Conservation (phyloP, 2,329 filamentous ascomycete genomes). For the Hortaea sp. region DNA sequence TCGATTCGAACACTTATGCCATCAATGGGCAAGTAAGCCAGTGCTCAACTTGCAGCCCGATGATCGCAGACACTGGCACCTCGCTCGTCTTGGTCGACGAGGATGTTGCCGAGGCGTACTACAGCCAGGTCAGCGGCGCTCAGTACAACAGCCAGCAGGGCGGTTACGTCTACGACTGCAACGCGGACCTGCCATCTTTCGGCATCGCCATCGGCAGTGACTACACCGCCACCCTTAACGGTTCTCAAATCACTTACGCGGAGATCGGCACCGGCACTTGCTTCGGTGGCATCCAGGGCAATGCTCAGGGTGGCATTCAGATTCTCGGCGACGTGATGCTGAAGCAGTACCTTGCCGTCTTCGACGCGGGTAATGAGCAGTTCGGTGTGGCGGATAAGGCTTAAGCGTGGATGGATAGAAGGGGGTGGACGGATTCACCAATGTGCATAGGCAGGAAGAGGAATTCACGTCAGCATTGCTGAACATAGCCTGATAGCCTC, state of each 20-base stretch:
- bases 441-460: no score
- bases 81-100: slow-evolving; percentile 52
- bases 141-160: slow-evolving; percentile 27
- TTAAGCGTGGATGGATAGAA: background rate
- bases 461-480: no score
- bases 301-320: slow-evolving; percentile 42
- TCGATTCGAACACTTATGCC: slow-evolving; percentile 47
- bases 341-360: slow-evolving; percentile 51
- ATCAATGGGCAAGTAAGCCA: slow-evolving; percentile 45
- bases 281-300: slow-evolving; percentile 59
- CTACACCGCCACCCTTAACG: slow-evolving; percentile 29
- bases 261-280: slow-evolving; percentile 45
- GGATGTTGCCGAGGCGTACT: slow-evolving; percentile 35
- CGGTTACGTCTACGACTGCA: slow-evolving; percentile 37
- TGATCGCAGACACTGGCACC: slow-evolving; percentile 48
- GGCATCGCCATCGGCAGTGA: slow-evolving; percentile 46
- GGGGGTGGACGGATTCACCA: no score
- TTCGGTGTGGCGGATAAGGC: slow-evolving; percentile 42
- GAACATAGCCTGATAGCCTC: no score
- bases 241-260: slow-evolving; percentile 43
- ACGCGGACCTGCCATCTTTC: slow-evolving; percentile 32
- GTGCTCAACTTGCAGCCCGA: slow-evolving; percentile 24
- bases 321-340: slow-evolving; percentile 56
- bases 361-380: slow-evolving; percentile 43
- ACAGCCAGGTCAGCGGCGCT: slow-evolving; percentile 31